Percentiles rank a stretch among this genome's conserved stretches.
Evolutionary conservation across 441 rosid species (phyloP).

Genomic region (Eutrema salsugineum): DNA sequence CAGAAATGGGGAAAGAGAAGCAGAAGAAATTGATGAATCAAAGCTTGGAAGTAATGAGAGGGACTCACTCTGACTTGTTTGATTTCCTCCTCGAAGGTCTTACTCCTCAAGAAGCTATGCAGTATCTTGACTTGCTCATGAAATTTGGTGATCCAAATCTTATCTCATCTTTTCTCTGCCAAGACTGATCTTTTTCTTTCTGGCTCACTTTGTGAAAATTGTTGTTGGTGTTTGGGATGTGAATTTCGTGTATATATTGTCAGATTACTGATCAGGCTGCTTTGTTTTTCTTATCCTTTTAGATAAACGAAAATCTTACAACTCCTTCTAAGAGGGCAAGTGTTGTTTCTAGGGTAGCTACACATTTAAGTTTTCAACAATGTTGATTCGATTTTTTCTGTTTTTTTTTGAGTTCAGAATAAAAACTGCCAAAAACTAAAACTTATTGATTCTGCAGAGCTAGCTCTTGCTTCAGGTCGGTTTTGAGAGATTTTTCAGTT

Average conservation of each 20-base stretch:
- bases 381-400: not conserved
- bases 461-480: not conserved
- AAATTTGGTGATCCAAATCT: constrained; percentile 36
- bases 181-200: not conserved
- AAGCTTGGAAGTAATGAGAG: constrained; percentile 53
- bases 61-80: constrained; percentile 48
- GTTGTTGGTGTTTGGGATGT: constrained; percentile 4
- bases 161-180: constrained; percentile 14
- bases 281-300: not conserved
- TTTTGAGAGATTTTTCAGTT: not conserved
- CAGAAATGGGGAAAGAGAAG: constrained; percentile 51
- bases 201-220: not conserved
- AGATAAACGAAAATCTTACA: not conserved
- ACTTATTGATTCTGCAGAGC: not conserved
- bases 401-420: not conserved
- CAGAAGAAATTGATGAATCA: constrained; percentile 37
- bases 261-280: not conserved
- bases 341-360: not conserved
- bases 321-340: not conserved
- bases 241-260: constrained; percentile 20
- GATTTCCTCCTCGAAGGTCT: constrained; percentile 59
- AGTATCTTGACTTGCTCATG: constrained; percentile 51
- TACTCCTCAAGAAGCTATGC: constrained; percentile 61
- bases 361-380: not conserved
- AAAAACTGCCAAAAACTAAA: not conserved